Evolutionary conservation across 768 basidiomycete genomes (phyloP).

Genomic region (Mycena latifolia): DNA sequence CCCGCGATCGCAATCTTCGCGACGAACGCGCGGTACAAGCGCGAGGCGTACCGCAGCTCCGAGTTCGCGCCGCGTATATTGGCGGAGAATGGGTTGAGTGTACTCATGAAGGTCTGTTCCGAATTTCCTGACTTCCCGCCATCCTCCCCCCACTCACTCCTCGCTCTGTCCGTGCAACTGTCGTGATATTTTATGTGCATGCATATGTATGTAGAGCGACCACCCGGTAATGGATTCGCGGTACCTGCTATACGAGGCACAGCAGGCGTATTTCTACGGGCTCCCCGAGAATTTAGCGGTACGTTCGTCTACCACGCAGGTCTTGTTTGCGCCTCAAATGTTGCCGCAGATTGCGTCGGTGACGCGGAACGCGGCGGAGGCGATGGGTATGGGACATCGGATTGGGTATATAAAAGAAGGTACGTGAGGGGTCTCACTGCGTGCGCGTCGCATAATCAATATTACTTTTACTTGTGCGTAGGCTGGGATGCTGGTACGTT

Average conservation of each 20-base stretch:
- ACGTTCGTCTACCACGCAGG: not conserved
- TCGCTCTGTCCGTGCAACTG: not conserved
- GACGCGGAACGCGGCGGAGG: conserved; percentile 77
- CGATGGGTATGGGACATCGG: conserved; percentile 84
- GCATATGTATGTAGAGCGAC: conserved; percentile 64
- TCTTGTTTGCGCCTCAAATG: not conserved
- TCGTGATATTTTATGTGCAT: conserved; percentile 1
- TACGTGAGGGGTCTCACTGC: conserved; percentile 37
- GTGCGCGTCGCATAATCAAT: not conserved
- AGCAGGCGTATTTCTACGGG: conserved; percentile 87
- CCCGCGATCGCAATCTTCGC: conserved; percentile 89
- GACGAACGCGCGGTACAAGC: conserved; percentile 68
- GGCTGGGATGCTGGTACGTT: conserved; percentile 81
- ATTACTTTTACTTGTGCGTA: conserved; percentile 36
- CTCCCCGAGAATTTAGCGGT: conserved; percentile 73
- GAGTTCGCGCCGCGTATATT: conserved; percentile 86
- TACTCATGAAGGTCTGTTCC: conserved; percentile 89
- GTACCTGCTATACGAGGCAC: conserved; percentile 86
- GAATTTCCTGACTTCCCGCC: no score
- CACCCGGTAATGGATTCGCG: conserved; percentile 77
- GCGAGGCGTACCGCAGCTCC: conserved; percentile 82
- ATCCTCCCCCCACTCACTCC: conserved; percentile 17
- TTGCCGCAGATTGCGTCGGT: conserved; percentile 56
- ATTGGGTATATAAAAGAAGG: conserved; percentile 84
- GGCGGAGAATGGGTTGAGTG: conserved; percentile 72